Conservation (phyloP, 148 eudicot genomes). For the Limonium bicolor region DNA sequence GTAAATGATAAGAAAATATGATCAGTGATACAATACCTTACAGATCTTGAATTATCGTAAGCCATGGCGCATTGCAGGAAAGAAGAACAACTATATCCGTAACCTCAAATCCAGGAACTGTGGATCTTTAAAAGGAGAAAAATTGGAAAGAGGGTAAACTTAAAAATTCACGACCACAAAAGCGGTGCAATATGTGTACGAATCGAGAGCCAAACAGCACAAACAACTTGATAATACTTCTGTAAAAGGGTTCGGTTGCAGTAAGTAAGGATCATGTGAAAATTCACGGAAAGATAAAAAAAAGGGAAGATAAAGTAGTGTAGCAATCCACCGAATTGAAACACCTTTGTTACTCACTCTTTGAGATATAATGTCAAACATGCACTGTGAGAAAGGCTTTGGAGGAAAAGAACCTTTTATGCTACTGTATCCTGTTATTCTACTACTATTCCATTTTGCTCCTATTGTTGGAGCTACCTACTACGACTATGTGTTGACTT, state of each 20-base stretch:
- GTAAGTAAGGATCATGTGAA: constrained; percentile 6
- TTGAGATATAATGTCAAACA: background rate
- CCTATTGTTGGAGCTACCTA: too few relatives aligned
- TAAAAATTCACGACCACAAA: too few relatives aligned
- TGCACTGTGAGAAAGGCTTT: too few relatives aligned
- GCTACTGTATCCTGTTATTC: too few relatives aligned
- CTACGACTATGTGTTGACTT: too few relatives aligned
- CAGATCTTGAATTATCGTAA: constrained; percentile 49
- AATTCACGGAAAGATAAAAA: background rate
- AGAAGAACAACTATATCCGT: background rate
- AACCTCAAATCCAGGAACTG: too few relatives aligned
- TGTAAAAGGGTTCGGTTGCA: too few relatives aligned
- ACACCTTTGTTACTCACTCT: too few relatives aligned
- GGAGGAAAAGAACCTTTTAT: too few relatives aligned
- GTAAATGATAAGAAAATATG: background rate
- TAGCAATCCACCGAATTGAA: too few relatives aligned
- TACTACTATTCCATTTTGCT: too few relatives aligned
- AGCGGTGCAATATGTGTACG: background rate
- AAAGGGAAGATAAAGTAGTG: background rate
- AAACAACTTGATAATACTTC: background rate
- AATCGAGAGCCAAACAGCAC: background rate
- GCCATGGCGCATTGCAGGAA: constrained; percentile 1
- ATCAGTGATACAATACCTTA: constrained; percentile 24
- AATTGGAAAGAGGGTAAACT: background rate
- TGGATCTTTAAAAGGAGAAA: background rate